Percentiles rank a stretch among this genome's conserved stretches.
Evolutionary conservation across 345 rosid genomes (phyloP).

Genomic region (Euphorbia tirucalli): DNA sequence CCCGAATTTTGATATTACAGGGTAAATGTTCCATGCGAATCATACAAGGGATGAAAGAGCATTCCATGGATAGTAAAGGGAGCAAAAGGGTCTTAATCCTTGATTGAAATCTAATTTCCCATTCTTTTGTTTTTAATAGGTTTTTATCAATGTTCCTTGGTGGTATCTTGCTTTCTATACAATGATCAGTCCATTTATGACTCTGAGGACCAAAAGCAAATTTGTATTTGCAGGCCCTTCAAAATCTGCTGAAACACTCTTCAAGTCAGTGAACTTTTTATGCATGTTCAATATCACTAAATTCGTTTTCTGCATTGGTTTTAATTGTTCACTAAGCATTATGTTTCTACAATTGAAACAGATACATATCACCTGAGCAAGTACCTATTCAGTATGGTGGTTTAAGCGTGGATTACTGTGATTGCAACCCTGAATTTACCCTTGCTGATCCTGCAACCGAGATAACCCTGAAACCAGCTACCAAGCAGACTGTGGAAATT

Average conservation of each 20-base stretch:
- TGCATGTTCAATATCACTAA: background rate
- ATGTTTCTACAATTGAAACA: conserved; percentile 26
- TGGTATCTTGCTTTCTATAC: conserved; percentile 86
- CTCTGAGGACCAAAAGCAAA: conserved; percentile 94
- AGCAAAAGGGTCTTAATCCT: too few species aligned
- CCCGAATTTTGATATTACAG: too few species aligned
- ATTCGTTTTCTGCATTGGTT: background rate
- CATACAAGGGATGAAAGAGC: too few species aligned
- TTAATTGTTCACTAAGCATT: background rate
- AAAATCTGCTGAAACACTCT: conserved; percentile 70
- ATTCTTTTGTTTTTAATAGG: conserved; percentile 31
- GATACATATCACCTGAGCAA: conserved; percentile 79
- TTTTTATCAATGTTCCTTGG: conserved; percentile 96
- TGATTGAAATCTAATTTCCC: background rate
- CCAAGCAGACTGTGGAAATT: conserved; percentile 86
- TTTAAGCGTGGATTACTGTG: conserved; percentile 73
- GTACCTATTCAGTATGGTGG: conserved; percentile 92
- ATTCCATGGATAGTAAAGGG: too few species aligned
- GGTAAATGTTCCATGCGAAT: too few species aligned
- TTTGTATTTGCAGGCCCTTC: conserved; percentile 83
- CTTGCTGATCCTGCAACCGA: conserved; percentile 67
- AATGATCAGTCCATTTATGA: conserved; percentile 76
- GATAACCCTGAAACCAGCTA: conserved; percentile 64
- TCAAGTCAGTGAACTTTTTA: conserved; percentile 56
- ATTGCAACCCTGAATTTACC: conserved; percentile 73